Base-by-base conservation (phyloP, 345 rosid species). In the Ceriops tagal region DNA sequence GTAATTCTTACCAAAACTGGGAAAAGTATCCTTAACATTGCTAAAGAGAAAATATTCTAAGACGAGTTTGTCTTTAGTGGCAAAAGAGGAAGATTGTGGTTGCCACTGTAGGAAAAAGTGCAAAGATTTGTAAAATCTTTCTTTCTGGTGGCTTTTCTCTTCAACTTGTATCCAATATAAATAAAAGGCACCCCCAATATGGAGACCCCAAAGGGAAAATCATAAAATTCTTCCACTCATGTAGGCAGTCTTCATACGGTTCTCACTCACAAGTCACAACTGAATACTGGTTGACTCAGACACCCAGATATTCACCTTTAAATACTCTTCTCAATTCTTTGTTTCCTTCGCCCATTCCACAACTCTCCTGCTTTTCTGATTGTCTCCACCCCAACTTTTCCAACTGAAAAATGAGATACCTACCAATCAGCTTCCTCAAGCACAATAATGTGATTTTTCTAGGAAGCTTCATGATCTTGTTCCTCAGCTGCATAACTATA, bases 91-190 rank as follows among this genome's bases (percentile, higher is more conserved):
- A 65, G 82, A 73, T 75, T 73, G 87, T 86, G 92, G 91, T 76
- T 77, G 91, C 83, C 78, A 88, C 96, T 89, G 92, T 91, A 81
- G 37, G 74, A 22, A 85, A 93, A 93, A 80, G 93, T 83, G 81
- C 73, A 78, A 83, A 88, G 93, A 89, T 89, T 77, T 82, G 86
- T 77, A 74, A 67, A 83, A 91, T 88, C 96, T 89, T 89, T 84
- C 82, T 78, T 90, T 81, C 80, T 69, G 72, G 87, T 74, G 77
- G 79, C 84, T 71, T 87, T 77, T 34, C 81, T 66, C 83, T 82
- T 82, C 98, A 84, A 81, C 87, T 87, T 84, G 92, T 81, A 76
- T 81, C 77, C 73, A 53, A 76, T 72, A 56, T 46, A 57, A 80
- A 67, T 68, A 68, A 73, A 78, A 49, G 47, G 22, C 77, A 68